Conservation (phyloP, 129 eudicot genomes). For the Arctium minus region DNA sequence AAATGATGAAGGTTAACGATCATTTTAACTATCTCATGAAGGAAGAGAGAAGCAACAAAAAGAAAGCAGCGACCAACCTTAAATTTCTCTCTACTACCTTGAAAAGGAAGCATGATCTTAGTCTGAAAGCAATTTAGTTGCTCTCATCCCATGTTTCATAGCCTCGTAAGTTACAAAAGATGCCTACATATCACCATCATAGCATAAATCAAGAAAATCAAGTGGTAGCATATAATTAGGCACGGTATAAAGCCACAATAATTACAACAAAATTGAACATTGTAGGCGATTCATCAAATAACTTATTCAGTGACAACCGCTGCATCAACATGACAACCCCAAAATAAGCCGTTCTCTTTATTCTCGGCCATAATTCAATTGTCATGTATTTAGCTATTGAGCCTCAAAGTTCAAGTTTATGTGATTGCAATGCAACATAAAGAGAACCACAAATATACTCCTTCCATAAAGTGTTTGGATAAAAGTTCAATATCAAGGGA, state of each 20-base stretch:
- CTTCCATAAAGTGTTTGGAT: neutral
- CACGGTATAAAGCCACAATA: neutral
- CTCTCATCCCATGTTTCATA: constrained; percentile 8
- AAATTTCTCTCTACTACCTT: neutral
- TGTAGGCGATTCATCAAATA: neutral
- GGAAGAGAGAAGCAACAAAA: neutral
- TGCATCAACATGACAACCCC: too few relatives aligned
- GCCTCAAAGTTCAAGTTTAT: neutral
- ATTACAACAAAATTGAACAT: neutral
- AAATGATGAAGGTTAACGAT: too few relatives aligned
- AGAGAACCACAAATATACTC: neutral
- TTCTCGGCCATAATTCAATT: neutral
- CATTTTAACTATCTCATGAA: neutral
- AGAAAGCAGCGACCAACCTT: neutral
- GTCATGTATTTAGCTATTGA: neutral
- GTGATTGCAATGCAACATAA: neutral
- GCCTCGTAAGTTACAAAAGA: neutral
- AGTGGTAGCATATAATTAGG: neutral
- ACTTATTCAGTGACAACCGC: neutral
- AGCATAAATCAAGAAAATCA: neutral
- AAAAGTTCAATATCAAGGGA: neutral
- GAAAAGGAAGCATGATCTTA: neutral
- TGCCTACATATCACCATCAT: constrained; percentile 7
- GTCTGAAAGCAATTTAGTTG: constrained; percentile 14
- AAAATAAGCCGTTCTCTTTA: neutral